Evolutionary conservation across 164 flowering plant genomes (phyloP), one percentile per base, ranked within the genome.

Genomic region (Paratinospora sagittata): DNA sequence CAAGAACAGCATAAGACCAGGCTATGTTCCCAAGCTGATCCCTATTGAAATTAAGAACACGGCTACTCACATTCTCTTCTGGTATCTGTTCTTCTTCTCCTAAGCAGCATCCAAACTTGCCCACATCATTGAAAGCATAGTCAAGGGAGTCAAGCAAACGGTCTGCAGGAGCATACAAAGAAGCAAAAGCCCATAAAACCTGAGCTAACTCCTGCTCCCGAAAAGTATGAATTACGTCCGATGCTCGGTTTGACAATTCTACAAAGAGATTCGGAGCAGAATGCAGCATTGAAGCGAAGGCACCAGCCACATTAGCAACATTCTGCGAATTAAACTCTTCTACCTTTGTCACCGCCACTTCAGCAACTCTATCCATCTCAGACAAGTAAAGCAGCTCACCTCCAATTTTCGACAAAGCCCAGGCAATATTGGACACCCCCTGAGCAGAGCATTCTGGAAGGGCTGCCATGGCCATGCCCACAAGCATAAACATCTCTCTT

Each of bases 391-490:
- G 90, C 69, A 90, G 81, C 74, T 92, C 93, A 17, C 99, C 98
- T 23, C 99, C 99, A 67, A 95, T 95, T 83, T 95, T 95, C 43
- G 97, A 90, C 84, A 95, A 66, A 7, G 98, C 98, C 99, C 99
- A 95, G 0, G 98, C 81, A 49, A 95, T 89, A 68, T 93, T 95
- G 2, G 99, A 91, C 61, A 95, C 73, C 19, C 97, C 98, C 81
- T 95, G 99, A 45, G 91, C 86, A 0, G 99, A 93, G 81, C 97
- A 95, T 60, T 91, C 92, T 0, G 97, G 98, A 45, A 95, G 76
- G 24, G 92, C 84, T 10, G 84, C 77, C 96, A 95, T 88, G 16
- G 98, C 97, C 75, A 92, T 82, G 39, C 86, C 91, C 26, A 95
- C 93, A 63, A 95, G 93, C 93, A 95, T 87, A 37, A 87, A 87